phyloP scores from a whole-genome alignment of 2,329 filamentous ascomycete genomes.

The Magnaporthiopsis incrustans region DNA sequence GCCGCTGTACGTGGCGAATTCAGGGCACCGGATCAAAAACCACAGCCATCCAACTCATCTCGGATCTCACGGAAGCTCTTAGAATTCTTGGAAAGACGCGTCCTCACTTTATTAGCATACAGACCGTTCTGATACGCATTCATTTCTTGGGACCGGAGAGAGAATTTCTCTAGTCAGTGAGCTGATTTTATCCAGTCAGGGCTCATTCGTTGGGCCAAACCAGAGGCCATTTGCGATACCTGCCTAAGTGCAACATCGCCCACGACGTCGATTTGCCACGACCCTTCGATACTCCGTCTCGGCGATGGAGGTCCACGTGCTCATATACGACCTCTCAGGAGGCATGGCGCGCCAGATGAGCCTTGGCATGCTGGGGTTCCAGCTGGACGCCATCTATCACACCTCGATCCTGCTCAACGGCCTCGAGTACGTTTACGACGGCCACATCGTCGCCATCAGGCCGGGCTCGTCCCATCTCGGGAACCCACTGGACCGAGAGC shows the following conservation, averaged over 20 bases:
- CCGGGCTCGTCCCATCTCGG: slow-evolving; percentile 86
- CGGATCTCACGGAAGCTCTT: background rate
- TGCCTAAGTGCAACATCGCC: background rate
- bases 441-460: slow-evolving; percentile 71
- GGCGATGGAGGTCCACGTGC: slow-evolving; percentile 65
- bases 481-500: slow-evolving; percentile 65
- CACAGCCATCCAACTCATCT: background rate
- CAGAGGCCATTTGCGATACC: background rate
- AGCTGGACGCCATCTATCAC: slow-evolving; percentile 90
- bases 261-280: background rate
- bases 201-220: background rate
- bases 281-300: background rate
- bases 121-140: too few relatives aligned
- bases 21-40: background rate
- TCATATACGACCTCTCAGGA: slow-evolving; percentile 71
- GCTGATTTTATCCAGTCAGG: background rate
- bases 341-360: slow-evolving; percentile 49
- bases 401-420: slow-evolving; percentile 79
- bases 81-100: too few relatives aligned
- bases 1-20: background rate
- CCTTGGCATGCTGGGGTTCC: slow-evolving; percentile 42
- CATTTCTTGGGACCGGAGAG: too few relatives aligned
- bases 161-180: background rate
- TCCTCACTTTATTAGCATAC: too few relatives aligned
- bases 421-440: slow-evolving; percentile 87